Percentiles rank a stretch among this genome's conserved stretches.
phyloP scores from a whole-genome alignment of 441 rosid genomes.

The Mallotus japonicus region DNA sequence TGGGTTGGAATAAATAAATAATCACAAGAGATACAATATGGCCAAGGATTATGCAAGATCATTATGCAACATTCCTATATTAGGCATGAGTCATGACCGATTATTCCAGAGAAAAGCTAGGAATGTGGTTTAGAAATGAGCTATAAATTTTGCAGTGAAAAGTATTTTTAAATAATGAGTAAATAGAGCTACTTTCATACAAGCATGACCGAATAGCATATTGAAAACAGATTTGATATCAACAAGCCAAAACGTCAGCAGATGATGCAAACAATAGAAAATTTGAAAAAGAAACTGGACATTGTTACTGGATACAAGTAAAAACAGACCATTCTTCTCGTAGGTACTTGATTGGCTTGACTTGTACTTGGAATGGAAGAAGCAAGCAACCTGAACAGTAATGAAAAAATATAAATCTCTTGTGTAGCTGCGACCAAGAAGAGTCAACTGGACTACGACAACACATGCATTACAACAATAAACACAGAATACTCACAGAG shows the following conservation, averaged over 20 bases:
- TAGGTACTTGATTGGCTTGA: constrained; percentile 62
- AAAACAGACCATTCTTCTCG: constrained; percentile 55
- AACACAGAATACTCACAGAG: constrained; percentile 46
- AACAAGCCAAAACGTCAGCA: neutral
- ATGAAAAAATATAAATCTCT: neutral
- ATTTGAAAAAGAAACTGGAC: neutral
- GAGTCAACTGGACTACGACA: neutral
- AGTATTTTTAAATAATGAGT: neutral
- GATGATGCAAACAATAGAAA: neutral
- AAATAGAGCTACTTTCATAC: neutral
- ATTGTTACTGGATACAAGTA: neutral
- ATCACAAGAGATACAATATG: neutral
- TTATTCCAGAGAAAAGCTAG: neutral
- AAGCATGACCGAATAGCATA: neutral
- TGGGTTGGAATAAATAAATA: constrained; percentile 2
- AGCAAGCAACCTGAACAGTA: constrained; percentile 59
- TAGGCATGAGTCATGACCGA: too few species aligned
- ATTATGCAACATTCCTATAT: constrained; percentile 3
- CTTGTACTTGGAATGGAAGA: constrained; percentile 64
- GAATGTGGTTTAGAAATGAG: neutral
- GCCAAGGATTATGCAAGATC: neutral
- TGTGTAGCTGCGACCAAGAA: neutral
- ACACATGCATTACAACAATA: neutral
- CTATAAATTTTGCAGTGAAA: neutral
- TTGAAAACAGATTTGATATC: neutral